phyloP scores from a whole-genome alignment of 1,284 basidiomycete species.

The Polyporus tsugae region DNA sequence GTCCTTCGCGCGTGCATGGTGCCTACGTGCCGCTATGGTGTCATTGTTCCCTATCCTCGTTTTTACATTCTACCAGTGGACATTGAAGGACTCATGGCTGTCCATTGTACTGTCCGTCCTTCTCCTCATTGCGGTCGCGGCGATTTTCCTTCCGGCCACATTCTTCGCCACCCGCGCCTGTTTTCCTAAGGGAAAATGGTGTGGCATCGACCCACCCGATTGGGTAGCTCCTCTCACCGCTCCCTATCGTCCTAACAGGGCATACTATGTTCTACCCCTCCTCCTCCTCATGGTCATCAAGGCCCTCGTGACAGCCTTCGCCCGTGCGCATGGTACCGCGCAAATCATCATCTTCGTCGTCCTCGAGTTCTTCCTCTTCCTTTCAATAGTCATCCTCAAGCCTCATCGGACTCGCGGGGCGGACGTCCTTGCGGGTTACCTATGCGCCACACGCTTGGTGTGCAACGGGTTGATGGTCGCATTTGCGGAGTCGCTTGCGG shows the following conservation, averaged over 20 bases:
- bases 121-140: constrained; percentile 65
- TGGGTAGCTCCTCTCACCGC: constrained; percentile 61
- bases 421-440: constrained; percentile 69
- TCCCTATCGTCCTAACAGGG: constrained; percentile 62
- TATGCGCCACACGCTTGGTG: constrained; percentile 69
- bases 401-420: constrained; percentile 65
- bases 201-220: constrained; percentile 25
- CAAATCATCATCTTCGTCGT: constrained; percentile 79
- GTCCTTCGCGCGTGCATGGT: constrained; percentile 64
- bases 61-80: constrained; percentile 91
- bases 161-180: constrained; percentile 53
- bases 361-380: constrained; percentile 70
- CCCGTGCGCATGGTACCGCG: constrained; percentile 65
- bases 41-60: constrained; percentile 74
- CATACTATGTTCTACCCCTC: constrained; percentile 64
- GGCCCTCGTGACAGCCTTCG: constrained; percentile 80
- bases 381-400: constrained; percentile 60
- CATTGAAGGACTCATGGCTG: constrained; percentile 85
- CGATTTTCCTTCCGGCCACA: constrained; percentile 53
- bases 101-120: constrained; percentile 74
- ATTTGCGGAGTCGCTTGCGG: constrained; percentile 65
- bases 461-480: constrained; percentile 72
- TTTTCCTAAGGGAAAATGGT: constrained; percentile 40
- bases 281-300: constrained; percentile 67
- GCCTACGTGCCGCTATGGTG: constrained; percentile 66